Base-by-base conservation (phyloP, 2,329 filamentous ascomycete species). In the Stachybotrys echinatus region DNA sequence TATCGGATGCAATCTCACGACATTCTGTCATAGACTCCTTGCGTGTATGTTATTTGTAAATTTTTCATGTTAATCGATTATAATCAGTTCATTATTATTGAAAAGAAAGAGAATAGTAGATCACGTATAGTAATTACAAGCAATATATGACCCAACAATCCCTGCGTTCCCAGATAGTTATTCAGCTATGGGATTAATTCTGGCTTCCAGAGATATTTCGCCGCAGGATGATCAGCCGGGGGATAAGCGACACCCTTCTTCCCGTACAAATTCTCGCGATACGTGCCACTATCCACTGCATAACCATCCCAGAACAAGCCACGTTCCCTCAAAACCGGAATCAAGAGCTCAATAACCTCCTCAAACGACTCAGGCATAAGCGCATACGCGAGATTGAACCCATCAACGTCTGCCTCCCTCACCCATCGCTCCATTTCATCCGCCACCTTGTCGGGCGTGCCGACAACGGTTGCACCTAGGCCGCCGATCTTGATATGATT, bases 341-440 rank as follows among this genome's bases (percentile, higher is more conserved):
- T 56, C 3, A 88, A 62, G 8, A 85, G 67, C 8, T 85, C 77
- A 27, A 84, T 77, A 1, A 88, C 76, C 54, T 89, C 85, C 50
- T 84, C 76, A 61, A 88, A 88, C 0, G 80, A 83, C 42, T 76
- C 75, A 0, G 83, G 85, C 51, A 72, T 66, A 1, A 70, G 52
- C 1, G 63, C 65, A 37, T 57, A 55, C 3, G 52, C 50, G n/a
- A 65, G 40, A n/a, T 65, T 64, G 38, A 65, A 85, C 0, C 83
- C 83, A 59, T 87, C 83, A 1, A 87, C 74, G 55, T 83, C 83
- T 0, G 77, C 81, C 58, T 84, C 82, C 1, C 51, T 50, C 4
- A 69, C 52, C 66, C 66, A 69, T 17, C 60, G 53, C 51, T 68
- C 64, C 59, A 69, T 60, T 38, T 65, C 60, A 23, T 68, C 65